These are phyloP conservation scores for Cavenderia fasciculata DNA, from an alignment of 78 protist genomes.

Conservation along the genomic window DNA sequence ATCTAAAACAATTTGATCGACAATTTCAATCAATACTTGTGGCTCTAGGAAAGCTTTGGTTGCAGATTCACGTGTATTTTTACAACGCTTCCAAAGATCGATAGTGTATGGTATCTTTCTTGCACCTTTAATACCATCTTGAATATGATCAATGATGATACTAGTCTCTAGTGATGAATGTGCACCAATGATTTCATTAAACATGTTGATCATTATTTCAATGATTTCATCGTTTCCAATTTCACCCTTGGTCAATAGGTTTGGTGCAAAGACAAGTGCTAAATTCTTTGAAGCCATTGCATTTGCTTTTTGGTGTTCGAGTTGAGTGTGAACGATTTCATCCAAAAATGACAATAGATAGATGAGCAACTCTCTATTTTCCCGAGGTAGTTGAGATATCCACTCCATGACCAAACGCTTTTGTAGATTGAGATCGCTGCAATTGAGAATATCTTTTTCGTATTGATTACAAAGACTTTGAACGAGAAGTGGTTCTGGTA, in stretches of 20 bases:
- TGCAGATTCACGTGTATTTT: constrained; percentile 22
- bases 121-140: neutral
- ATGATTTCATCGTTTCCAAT: constrained; percentile 73
- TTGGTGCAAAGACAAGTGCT: constrained; percentile 69
- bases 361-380: constrained; percentile 31
- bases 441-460: constrained; percentile 26
- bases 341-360: constrained; percentile 46
- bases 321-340: constrained; percentile 30
- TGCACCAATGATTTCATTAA: neutral
- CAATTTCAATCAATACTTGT: constrained; percentile 5
- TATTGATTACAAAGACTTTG: neutral
- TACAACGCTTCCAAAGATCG: constrained; percentile 46
- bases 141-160: constrained; percentile 54
- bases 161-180: constrained; percentile 27
- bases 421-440: neutral
- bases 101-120: constrained; percentile 22
- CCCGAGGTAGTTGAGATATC: constrained; percentile 38
- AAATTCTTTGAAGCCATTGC: constrained; percentile 70
- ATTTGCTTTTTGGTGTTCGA: neutral
- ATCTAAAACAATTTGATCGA: constrained; percentile 52
- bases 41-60: constrained; percentile 36
- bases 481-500: constrained; percentile 49
- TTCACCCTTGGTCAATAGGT: constrained; percentile 51
- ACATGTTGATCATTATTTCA: constrained; percentile 42
- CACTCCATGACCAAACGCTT: constrained; percentile 23